These are phyloP conservation scores for Colletotrichum liriopes DNA, from an alignment of 2,329 filamentous ascomycete species.

Conservation along the genomic window DNA sequence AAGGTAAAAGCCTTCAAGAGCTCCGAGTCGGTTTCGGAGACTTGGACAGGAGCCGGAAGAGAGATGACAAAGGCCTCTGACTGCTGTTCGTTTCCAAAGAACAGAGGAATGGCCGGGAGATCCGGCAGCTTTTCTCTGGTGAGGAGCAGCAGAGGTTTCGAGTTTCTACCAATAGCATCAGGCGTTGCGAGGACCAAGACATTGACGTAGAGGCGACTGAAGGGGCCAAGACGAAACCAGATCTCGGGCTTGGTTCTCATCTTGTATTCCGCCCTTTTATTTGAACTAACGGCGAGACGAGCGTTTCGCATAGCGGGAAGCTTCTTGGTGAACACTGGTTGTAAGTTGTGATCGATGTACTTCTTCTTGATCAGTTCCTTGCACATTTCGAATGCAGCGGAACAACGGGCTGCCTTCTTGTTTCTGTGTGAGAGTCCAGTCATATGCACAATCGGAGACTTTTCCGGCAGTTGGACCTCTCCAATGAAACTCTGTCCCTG, in stretches of 20 bases:
- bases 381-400: conserved; percentile 90
- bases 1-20: conserved; percentile 81
- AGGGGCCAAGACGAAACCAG: conserved; percentile 70
- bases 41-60: conserved; percentile 59
- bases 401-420: conserved; percentile 87
- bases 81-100: conserved; percentile 74
- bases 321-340: conserved; percentile 79
- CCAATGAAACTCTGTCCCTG: conserved; percentile 76
- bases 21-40: conserved; percentile 62
- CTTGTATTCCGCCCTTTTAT: conserved; percentile 80
- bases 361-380: conserved; percentile 75
- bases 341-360: conserved; percentile 81
- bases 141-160: conserved; percentile 78
- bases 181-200: conserved; percentile 73
- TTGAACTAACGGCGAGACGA: conserved; percentile 83
- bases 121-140: conserved; percentile 76
- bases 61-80: conserved; percentile 70
- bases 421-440: conserved; percentile 75
- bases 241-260: conserved; percentile 86
- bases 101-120: conserved; percentile 80
- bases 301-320: conserved; percentile 91
- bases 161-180: conserved; percentile 69
- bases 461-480: conserved; percentile 84
- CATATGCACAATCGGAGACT: conserved; percentile 78
- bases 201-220: conserved; percentile 73